A percentile compares a stretch with the other conserved stretches of the same genome.
Conservation (phyloP, 768 basidiomycete genomes). For the Tremella yokohamensis region DNA sequence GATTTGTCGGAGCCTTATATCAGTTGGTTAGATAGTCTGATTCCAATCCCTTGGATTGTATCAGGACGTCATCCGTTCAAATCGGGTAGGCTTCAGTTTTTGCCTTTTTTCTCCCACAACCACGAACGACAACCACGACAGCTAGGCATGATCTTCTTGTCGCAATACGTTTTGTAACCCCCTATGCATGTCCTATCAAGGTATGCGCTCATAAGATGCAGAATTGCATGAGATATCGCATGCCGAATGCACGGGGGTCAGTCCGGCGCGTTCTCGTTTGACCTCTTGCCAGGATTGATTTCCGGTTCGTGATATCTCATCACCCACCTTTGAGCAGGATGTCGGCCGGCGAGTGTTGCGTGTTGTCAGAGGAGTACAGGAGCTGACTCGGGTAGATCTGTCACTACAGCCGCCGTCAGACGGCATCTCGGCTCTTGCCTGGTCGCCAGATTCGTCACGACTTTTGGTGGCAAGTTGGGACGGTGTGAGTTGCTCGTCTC, state of each 20-base stretch:
- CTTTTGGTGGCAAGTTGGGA: constrained; percentile 90
- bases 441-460: constrained; percentile 76
- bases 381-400: constrained; percentile 29
- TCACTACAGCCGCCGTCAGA: constrained; percentile 65
- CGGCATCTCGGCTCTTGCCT: constrained; percentile 73
- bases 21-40: constrained; percentile 21
- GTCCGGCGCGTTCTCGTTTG: not conserved
- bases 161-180: too few relatives aligned
- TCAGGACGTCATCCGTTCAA: constrained; percentile 18
- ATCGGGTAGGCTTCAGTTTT: constrained; percentile 13
- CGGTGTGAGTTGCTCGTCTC: constrained; percentile 55
- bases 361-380: not conserved
- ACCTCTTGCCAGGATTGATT: not conserved
- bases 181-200: too few relatives aligned
- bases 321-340: constrained; percentile 9
- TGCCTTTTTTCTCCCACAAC: not conserved
- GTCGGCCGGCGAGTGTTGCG: constrained; percentile 18
- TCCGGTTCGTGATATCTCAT: not conserved
- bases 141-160: too few relatives aligned
- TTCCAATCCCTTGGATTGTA: constrained; percentile 8
- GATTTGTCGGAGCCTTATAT: constrained; percentile 7
- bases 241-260: too few relatives aligned
- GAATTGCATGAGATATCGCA: not conserved
- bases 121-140: not conserved
- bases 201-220: too few relatives aligned